A percentile compares a stretch with the other conserved stretches of the same genome.
Conservation (phyloP, 2,329 filamentous ascomycete species). For the Rutstroemia sp. region DNA sequence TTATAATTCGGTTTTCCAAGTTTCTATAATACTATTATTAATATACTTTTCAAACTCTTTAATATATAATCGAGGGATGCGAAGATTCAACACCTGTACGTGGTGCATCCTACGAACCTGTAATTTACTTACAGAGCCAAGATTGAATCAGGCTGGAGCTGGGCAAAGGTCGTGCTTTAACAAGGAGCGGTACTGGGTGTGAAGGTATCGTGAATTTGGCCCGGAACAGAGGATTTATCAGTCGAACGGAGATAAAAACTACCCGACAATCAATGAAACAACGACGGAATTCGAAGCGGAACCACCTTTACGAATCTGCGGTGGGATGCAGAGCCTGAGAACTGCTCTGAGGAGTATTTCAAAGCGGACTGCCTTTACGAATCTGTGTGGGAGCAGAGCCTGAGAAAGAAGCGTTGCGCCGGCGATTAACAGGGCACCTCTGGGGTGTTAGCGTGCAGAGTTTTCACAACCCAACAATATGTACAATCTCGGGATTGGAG, state of each 20-base stretch:
- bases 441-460: not conserved
- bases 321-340: too few relatives aligned
- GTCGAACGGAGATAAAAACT: not conserved
- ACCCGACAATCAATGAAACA: not conserved
- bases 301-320: too few relatives aligned
- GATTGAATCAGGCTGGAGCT: not conserved
- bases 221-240: not conserved
- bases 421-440: not conserved
- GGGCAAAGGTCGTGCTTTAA: not conserved
- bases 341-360: too few relatives aligned
- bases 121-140: too few relatives aligned
- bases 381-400: not conserved
- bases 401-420: not conserved
- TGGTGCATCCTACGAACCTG: too few relatives aligned
- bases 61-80: too few relatives aligned
- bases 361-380: not conserved
- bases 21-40: too few relatives aligned
- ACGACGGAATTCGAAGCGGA: not conserved
- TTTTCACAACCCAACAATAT: not conserved
- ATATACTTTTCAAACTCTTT: too few relatives aligned
- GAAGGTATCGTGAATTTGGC: not conserved
- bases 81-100: too few relatives aligned
- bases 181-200: not conserved
- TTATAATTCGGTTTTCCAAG: too few relatives aligned
- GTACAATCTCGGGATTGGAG: not conserved